Evolutionary conservation across 1,284 basidiomycete species (phyloP).

Genomic region (Leccinum pachyderme): DNA sequence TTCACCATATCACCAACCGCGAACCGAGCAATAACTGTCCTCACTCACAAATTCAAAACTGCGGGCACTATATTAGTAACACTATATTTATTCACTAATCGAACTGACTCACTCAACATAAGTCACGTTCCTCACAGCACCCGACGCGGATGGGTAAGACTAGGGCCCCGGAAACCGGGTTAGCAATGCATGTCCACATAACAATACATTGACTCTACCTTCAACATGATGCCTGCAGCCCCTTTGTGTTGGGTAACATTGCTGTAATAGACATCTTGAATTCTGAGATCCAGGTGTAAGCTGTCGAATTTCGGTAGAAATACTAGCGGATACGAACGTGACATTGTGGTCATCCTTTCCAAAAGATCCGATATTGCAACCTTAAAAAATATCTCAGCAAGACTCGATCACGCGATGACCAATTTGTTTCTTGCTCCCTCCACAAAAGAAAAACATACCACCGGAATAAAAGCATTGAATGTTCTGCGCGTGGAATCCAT

Average conservation of each 20-base stretch:
- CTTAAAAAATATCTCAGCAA: constrained; percentile 4
- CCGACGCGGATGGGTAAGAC: constrained; percentile 11
- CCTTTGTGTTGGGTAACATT: constrained; percentile 6
- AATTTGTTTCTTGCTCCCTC: not conserved
- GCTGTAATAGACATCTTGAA: constrained; percentile 13
- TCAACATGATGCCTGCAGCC: constrained; percentile 5
- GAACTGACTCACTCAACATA: constrained; percentile 12
- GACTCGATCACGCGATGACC: not conserved
- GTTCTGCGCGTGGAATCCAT: constrained; percentile 16
- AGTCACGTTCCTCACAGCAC: constrained; percentile 14
- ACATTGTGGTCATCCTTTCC: not conserved
- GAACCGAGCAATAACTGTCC: not conserved
- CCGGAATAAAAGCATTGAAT: constrained; percentile 11
- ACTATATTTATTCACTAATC: not conserved
- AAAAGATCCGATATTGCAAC: constrained; percentile 20
- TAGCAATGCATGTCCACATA: not conserved
- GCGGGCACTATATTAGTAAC: not conserved
- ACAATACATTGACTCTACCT: not conserved
- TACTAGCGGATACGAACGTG: constrained; percentile 1
- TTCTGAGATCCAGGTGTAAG: not conserved
- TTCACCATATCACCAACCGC: constrained; percentile 2
- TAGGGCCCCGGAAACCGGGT: not conserved
- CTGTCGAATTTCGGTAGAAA: not conserved
- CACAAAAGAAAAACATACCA: constrained; percentile 3
- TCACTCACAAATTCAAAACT: constrained; percentile 17